These are phyloP conservation scores for Chaetomiaceae sp. DNA, from an alignment of 2,329 filamentous ascomycete species.

Conservation along the genomic window DNA sequence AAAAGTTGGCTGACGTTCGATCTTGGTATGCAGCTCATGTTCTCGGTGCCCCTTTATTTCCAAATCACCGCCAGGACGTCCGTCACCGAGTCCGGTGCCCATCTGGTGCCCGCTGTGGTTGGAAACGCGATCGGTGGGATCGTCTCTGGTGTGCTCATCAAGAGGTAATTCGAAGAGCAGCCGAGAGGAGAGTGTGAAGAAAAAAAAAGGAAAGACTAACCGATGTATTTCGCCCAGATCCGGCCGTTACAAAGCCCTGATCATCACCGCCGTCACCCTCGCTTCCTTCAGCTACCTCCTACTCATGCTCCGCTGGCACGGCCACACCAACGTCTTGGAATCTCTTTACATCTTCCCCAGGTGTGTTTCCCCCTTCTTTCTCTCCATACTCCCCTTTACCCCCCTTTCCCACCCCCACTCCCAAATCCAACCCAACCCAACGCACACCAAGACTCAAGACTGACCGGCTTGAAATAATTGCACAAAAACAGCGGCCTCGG, in stretches of 20 bases:
- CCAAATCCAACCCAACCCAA: not conserved
- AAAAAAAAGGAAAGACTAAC: not conserved
- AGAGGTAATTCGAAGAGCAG: conserved; percentile 31
- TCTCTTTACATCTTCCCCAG: conserved; percentile 56
- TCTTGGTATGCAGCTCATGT: conserved; percentile 47
- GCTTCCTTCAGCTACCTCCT: conserved; percentile 48
- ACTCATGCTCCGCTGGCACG: conserved; percentile 55
- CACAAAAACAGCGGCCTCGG: conserved; percentile 34
- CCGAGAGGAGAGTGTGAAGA: not conserved
- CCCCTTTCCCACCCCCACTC: not conserved
- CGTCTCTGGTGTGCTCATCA: conserved; percentile 53
- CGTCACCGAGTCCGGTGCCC: conserved; percentile 52
- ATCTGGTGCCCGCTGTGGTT: conserved; percentile 62
- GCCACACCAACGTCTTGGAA: conserved; percentile 50
- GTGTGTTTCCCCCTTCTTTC: conserved; percentile 26
- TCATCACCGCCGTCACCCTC: conserved; percentile 46
- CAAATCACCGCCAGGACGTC: conserved; percentile 55
- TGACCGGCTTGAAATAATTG: too few species aligned
- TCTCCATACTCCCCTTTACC: not conserved
- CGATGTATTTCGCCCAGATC: conserved; percentile 46
- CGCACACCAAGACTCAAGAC: not conserved
- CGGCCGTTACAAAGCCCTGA: conserved; percentile 53
- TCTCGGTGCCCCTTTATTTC: conserved; percentile 64
- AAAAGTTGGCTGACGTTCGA: not conserved
- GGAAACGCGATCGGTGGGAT: conserved; percentile 64